These are phyloP conservation scores for Cenchrus americanus DNA, from an alignment of 176 grass and related monocot species.

Conservation along the genomic window DNA sequence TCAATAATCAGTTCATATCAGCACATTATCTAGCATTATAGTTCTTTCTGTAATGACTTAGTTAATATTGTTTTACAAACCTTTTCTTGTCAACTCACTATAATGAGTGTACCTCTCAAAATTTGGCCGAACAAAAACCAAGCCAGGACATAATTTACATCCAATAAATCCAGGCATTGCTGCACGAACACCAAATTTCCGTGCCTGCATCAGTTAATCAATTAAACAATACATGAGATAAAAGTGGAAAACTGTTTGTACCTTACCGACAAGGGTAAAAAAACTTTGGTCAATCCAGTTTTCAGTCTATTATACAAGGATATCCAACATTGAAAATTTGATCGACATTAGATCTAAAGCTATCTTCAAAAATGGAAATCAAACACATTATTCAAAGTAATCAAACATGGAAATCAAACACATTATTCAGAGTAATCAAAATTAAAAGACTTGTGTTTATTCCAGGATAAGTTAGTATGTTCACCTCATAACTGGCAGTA, in stretches of 20 bases:
- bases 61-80: constrained; percentile 49
- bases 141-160: constrained; percentile 82
- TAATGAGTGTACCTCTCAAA: constrained; percentile 92
- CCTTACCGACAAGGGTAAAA: not conserved
- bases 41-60: constrained; percentile 4
- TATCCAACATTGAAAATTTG: not conserved
- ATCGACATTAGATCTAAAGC: not conserved
- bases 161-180: constrained; percentile 99
- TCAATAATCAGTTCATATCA: constrained; percentile 25
- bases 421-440: constrained; percentile 16
- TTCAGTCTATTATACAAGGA: constrained; percentile 10
- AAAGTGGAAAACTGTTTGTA: not conserved
- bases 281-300: constrained; percentile 10
- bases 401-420: not conserved
- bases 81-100: constrained; percentile 89
- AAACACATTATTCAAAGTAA: not conserved
- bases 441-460: not conserved
- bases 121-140: constrained; percentile 88
- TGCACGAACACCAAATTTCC: constrained; percentile 92
- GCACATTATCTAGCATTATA: constrained; percentile 9
- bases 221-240: constrained; percentile 27
- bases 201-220: constrained; percentile 61
- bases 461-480: constrained; percentile 1
- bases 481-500: constrained; percentile 97
- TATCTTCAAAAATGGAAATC: not conserved